Evolutionary conservation across 2,329 filamentous ascomycete species (phyloP).

Genomic region (Sclerotinia subarctica): DNA sequence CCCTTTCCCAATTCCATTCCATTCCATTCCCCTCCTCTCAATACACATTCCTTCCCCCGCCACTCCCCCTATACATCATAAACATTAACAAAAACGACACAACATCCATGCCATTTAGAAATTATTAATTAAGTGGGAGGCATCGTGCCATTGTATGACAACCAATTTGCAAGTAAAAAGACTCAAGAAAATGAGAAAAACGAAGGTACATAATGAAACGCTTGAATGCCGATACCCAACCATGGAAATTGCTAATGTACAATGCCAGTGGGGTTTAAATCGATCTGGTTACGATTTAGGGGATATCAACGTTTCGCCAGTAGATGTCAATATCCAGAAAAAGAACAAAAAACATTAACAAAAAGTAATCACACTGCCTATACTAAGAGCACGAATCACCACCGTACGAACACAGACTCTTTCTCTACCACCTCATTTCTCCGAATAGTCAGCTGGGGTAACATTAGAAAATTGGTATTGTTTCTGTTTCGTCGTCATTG

Average conservation of each 20-base stretch:
- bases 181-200: neutral
- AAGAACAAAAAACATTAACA: neutral
- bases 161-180: neutral
- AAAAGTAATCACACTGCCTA: neutral
- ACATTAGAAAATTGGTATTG: conserved; percentile 39
- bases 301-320: neutral
- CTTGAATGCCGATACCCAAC: neutral
- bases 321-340: neutral
- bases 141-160: neutral
- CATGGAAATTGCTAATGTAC: neutral
- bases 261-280: neutral
- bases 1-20: neutral
- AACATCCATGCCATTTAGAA: neutral
- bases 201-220: neutral
- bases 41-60: neutral
- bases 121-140: conserved; percentile 12
- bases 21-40: conserved; percentile 1
- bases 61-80: conserved; percentile 23
- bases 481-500: conserved; percentile 34
- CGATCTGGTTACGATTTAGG: neutral
- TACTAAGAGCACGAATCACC: neutral
- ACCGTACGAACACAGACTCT: neutral
- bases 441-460: conserved; percentile 37
- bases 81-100: conserved; percentile 26
- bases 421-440: conserved; percentile 28